Evolutionary conservation across 2,329 filamentous ascomycete genomes (phyloP).

Genomic region (Fusarium subglutinans): DNA sequence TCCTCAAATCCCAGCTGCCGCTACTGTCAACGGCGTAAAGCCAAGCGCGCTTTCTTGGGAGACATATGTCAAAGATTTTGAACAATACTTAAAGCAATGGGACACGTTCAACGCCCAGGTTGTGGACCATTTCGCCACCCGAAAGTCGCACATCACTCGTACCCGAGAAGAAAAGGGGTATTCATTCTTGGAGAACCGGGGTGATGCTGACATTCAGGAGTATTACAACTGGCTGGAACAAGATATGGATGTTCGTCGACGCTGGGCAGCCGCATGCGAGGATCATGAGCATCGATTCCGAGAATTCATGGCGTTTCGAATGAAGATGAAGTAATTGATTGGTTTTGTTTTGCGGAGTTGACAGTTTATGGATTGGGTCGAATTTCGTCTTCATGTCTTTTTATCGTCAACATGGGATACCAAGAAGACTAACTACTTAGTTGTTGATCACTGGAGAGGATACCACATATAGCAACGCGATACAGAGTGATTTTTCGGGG

Average conservation of each 20-base stretch:
- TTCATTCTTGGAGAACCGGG: conserved; percentile 54
- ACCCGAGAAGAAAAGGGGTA: conserved; percentile 55
- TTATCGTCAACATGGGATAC: conserved; percentile 14
- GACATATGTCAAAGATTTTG: conserved; percentile 64
- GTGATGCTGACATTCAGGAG: conserved; percentile 60
- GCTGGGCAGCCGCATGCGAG: conserved; percentile 68
- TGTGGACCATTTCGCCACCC: conserved; percentile 64
- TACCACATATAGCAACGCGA: background rate
- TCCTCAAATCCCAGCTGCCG: conserved; percentile 57
- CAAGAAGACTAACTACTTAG: background rate
- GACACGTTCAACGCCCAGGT: conserved; percentile 61
- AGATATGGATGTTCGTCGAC: conserved; percentile 69
- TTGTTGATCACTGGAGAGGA: background rate
- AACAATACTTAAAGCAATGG: conserved; percentile 62
- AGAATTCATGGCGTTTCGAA: conserved; percentile 63
- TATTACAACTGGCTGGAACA: conserved; percentile 71
- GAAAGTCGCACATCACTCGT: conserved; percentile 55
- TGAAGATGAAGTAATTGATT: conserved; percentile 52
- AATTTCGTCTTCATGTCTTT: conserved; percentile 13
- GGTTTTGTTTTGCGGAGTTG: conserved; percentile 15
- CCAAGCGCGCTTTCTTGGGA: conserved; percentile 56
- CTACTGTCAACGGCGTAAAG: conserved; percentile 55
- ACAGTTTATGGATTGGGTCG: conserved; percentile 9
- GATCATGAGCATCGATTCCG: conserved; percentile 68
- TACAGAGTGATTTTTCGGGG: conserved; percentile 17